Evolutionary conservation across 2,329 filamentous ascomycete genomes (phyloP).

Genomic region (Nemania sp.): DNA sequence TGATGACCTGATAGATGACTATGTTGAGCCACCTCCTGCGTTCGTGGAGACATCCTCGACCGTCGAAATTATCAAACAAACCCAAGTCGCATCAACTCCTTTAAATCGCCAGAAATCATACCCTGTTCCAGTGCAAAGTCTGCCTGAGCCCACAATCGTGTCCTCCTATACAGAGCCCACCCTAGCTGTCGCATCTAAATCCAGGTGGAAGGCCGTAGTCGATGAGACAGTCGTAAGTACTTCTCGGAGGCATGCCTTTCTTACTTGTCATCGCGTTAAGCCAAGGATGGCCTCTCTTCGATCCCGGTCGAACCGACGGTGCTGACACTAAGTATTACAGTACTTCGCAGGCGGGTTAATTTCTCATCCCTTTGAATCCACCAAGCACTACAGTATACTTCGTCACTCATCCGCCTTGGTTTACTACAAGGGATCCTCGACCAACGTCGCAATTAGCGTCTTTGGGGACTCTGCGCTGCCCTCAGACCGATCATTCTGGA

Average conservation of each 20-base stretch:
- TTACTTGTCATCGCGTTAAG: background rate
- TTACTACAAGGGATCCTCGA: slow-evolving; percentile 68
- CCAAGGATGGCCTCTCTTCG: background rate
- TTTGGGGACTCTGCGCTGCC: slow-evolving; percentile 64
- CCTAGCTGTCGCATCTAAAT: slow-evolving; percentile 17
- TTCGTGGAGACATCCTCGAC: slow-evolving; percentile 17
- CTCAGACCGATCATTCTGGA: slow-evolving; percentile 62
- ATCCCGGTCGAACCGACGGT: slow-evolving; percentile 42
- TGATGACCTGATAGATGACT: slow-evolving; percentile 34
- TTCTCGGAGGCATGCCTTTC: background rate
- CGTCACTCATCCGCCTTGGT: slow-evolving; percentile 68
- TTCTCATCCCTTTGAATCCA: slow-evolving; percentile 66
- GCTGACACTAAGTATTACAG: slow-evolving; percentile 60
- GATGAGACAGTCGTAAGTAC: slow-evolving; percentile 14
- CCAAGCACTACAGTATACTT: slow-evolving; percentile 67
- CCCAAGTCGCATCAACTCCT: background rate
- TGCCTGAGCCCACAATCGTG: slow-evolving; percentile 22
- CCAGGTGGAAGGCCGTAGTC: slow-evolving; percentile 43
- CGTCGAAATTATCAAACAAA: slow-evolving; percentile 11
- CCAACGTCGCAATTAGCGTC: slow-evolving; percentile 66
- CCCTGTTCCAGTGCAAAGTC: slow-evolving; percentile 27
- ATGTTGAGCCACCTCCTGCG: slow-evolving; percentile 28
- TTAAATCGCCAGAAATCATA: slow-evolving; percentile 23
- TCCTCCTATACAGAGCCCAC: slow-evolving; percentile 16
- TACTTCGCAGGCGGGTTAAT: slow-evolving; percentile 70